Evolutionary conservation across 2,329 filamentous ascomycete genomes (phyloP).

Genomic region (Ophiocordyceps camponoti-saundersi): DNA sequence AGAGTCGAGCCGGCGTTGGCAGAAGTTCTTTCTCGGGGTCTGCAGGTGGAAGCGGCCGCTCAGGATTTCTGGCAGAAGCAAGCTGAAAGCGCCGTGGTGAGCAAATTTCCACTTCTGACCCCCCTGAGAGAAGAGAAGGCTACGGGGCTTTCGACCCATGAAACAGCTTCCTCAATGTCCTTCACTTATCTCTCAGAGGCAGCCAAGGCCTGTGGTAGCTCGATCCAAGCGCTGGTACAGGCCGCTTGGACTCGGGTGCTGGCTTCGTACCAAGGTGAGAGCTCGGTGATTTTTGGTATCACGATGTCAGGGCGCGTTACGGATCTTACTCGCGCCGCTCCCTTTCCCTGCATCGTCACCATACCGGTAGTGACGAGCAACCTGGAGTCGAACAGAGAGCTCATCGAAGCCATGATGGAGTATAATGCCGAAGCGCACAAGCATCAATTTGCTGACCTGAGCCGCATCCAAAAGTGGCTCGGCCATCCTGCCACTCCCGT

Average conservation of each 20-base stretch:
- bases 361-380: conserved; percentile 53
- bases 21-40: conserved; percentile 20
- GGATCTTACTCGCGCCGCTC: conserved; percentile 37
- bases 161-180: conserved; percentile 16
- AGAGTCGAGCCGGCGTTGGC: conserved; percentile 19
- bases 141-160: conserved; percentile 16
- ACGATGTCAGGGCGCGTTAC: conserved; percentile 61
- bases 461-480: conserved; percentile 56
- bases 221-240: conserved; percentile 59
- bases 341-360: conserved; percentile 71
- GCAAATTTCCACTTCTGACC: conserved; percentile 61
- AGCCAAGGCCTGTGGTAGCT: conserved; percentile 44
- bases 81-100: conserved; percentile 35
- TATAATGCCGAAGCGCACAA: conserved; percentile 48
- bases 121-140: conserved; percentile 31
- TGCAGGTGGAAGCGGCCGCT: conserved; percentile 14
- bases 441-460: conserved; percentile 55
- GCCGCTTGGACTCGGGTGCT: conserved; percentile 64
- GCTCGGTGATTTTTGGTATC: conserved; percentile 57
- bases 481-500: conserved; percentile 45
- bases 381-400: conserved; percentile 30
- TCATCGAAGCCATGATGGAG: conserved; percentile 47
- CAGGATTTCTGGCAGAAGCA: conserved; percentile 47
- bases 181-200: conserved; percentile 31
- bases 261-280: conserved; percentile 60